Evolutionary conservation across 1,284 basidiomycete species (phyloP).

Genomic region (Moesziomyces globuligerus): DNA sequence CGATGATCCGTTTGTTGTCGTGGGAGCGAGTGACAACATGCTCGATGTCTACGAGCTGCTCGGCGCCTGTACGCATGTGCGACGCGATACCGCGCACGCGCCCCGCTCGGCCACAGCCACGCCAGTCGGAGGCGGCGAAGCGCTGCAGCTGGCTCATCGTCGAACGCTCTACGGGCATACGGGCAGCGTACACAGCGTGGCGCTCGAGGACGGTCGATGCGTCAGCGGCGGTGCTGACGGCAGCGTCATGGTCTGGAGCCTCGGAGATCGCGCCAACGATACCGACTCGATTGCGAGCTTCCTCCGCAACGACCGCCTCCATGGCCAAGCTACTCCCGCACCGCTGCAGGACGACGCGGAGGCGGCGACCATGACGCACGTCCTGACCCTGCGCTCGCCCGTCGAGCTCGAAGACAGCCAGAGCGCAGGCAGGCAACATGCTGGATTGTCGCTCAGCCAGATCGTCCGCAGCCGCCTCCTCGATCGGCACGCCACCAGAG

Average conservation of each 20-base stretch:
- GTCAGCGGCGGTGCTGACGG: constrained; percentile 65
- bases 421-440: not conserved
- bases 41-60: constrained; percentile 61
- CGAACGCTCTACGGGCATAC: constrained; percentile 65
- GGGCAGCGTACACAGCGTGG: constrained; percentile 58
- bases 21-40: constrained; percentile 58
- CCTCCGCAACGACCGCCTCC: constrained; percentile 10
- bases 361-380: constrained; percentile 25
- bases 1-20: constrained; percentile 60
- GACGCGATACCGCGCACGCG: constrained; percentile 1
- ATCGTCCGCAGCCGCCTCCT: constrained; percentile 20
- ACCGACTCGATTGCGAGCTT: constrained; percentile 43
- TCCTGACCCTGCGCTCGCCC: constrained; percentile 30
- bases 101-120: constrained; percentile 29
- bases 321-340: constrained; percentile 7
- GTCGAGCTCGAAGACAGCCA: not conserved
- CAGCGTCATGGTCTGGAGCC: constrained; percentile 64
- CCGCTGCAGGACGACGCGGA: constrained; percentile 19
- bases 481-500: constrained; percentile 12
- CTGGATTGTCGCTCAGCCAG: constrained; percentile 7
- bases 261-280: constrained; percentile 33
- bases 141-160: constrained; percentile 49
- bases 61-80: constrained; percentile 26
- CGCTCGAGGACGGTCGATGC: constrained; percentile 56
- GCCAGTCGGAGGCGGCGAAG: constrained; percentile 6